A percentile compares a stretch with the other conserved stretches of the same genome.
phyloP scores from a whole-genome alignment of 2,329 filamentous ascomycete species.

The Botryosphaeria dothidea region DNA sequence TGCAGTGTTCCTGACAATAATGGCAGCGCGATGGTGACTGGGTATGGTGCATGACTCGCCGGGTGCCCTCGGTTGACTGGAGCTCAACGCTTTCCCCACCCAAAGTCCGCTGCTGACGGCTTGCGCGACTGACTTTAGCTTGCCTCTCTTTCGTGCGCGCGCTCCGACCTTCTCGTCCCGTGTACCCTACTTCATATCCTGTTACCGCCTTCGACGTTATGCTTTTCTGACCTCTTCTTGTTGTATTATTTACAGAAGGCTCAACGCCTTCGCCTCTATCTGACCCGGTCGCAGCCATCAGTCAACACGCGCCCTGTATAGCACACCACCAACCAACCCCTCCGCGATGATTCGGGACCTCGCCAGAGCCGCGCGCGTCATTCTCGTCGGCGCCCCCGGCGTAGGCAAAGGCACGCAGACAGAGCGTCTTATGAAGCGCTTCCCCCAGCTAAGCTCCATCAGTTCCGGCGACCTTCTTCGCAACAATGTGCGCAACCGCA shows the following conservation, averaged over 20 bases:
- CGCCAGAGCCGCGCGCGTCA: constrained; percentile 79
- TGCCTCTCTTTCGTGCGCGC: background rate
- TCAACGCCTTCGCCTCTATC: background rate
- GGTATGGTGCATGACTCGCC: background rate
- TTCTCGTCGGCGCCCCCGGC: constrained; percentile 92
- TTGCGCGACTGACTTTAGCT: constrained; percentile 3
- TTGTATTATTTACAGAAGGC: background rate
- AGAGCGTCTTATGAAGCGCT: constrained; percentile 80
- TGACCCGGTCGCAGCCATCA: background rate
- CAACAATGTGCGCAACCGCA: constrained; percentile 87
- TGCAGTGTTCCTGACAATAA: background rate
- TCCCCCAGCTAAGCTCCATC: constrained; percentile 85
- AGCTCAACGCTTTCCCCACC: constrained; percentile 15
- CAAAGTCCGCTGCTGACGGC: constrained; percentile 11
- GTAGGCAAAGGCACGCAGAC: constrained; percentile 97
- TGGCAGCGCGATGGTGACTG: background rate
- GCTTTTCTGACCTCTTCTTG: constrained; percentile 5
- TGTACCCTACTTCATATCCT: background rate
- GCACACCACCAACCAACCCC: background rate
- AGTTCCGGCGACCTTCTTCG: constrained; percentile 92
- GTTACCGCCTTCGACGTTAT: background rate
- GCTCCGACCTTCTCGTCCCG: background rate
- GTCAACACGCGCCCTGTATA: background rate
- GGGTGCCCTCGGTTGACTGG: background rate
- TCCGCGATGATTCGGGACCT: constrained; percentile 30